Evolutionary conservation across 2,329 filamentous ascomycete species (phyloP).

Genomic region (Clathrospora elynae): DNA sequence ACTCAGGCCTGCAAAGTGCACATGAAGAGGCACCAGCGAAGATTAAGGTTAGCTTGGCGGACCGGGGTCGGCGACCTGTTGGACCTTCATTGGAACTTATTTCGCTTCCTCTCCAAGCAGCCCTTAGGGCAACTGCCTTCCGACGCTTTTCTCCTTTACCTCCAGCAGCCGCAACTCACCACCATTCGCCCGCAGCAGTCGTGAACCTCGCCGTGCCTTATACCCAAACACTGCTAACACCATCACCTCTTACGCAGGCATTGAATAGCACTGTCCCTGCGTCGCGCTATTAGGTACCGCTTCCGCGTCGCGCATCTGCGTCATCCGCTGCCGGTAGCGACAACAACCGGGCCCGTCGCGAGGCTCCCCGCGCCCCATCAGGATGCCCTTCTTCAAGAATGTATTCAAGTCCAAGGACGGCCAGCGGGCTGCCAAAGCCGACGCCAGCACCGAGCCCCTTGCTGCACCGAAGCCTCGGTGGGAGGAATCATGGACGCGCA

Average conservation of each 20-base stretch:
- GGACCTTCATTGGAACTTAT: constrained; percentile 21
- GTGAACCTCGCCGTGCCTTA: not conserved
- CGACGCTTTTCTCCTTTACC: constrained; percentile 26
- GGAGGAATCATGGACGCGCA: constrained; percentile 86
- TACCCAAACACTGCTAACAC: constrained; percentile 6
- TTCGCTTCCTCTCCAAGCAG: constrained; percentile 26
- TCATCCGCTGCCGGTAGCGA: constrained; percentile 23
- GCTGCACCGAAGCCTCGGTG: constrained; percentile 73
- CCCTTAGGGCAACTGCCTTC: constrained; percentile 19
- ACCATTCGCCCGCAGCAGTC: constrained; percentile 1
- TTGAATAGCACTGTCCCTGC: constrained; percentile 24
- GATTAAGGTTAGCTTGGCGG: constrained; percentile 18
- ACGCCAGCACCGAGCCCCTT: constrained; percentile 27
- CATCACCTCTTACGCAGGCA: constrained; percentile 12
- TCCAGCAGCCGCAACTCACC: constrained; percentile 10
- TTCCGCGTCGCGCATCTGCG: constrained; percentile 19
- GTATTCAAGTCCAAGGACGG: constrained; percentile 47
- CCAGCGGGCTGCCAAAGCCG: constrained; percentile 38
- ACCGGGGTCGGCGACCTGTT: constrained; percentile 11
- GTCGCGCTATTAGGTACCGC: constrained; percentile 19
- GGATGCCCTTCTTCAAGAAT: constrained; percentile 49
- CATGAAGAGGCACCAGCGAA: constrained; percentile 3
- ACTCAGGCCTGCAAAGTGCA: constrained; percentile 2
- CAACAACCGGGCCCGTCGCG: constrained; percentile 28
- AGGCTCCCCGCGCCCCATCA: constrained; percentile 25